Evolutionary conservation across 306 rosid genomes (phyloP), one percentile per base, ranked within the genome.

Genomic region (Parietaria judaica): DNA sequence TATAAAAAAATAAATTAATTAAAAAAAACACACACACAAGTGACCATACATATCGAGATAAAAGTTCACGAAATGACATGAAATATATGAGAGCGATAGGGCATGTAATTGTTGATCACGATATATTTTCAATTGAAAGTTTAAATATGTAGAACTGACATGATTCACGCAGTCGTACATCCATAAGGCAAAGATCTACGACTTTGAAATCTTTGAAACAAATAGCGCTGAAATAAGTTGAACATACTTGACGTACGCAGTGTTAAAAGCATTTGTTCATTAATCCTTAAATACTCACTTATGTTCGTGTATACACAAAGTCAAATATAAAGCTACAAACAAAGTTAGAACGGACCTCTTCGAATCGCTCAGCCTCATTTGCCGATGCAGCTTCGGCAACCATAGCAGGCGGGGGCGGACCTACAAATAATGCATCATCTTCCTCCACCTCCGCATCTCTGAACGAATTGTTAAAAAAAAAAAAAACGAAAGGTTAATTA

Each of bases 291-390:
- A 41, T 41, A 41, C 45, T 41, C 45, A 41, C 45, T 5, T 41
- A 41, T 41, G 45, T 41, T 41, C 45, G 9, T 2, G n/a, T 15
- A 59, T n/a, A 41, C 6, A 43, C 6, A 36, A 31, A 59, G 15
- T 14, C 53, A 52, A 11, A 61, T 5, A 50, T 37, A 34, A 14
- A 44, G 56, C 12, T 41, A 11, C 67, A 46, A 7, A 12, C 3
- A 6, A 13, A 15, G 11, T 53, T 53, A 34, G 13, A 53, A 52
- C 50, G 3, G 12, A 8, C 98, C 95, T 91, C 98, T 80, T 91
- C 96, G 76, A 88, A 85, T 55, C 95, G 85, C 71, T 91, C 98
- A 11, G 95, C 98, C 60, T 91, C 96, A 69, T 91, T 88, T 14
- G 98, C 95, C 17, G 86, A 85, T 70, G 78, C 98, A 60, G 87